phyloP scores from a whole-genome alignment of 306 rosid species.

The Begonia loranthoides region DNA sequence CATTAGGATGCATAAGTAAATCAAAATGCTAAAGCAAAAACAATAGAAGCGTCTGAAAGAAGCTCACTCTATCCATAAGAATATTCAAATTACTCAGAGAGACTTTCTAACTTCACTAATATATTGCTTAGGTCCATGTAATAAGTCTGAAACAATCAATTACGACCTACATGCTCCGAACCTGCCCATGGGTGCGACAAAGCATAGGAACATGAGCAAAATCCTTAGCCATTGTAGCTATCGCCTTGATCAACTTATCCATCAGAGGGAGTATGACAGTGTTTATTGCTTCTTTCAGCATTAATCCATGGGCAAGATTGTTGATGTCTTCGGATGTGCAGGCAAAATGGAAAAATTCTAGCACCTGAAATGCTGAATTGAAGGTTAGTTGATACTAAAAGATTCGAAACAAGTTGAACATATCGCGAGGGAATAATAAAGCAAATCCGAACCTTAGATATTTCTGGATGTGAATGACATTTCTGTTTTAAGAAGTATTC shows the following conservation, averaged over 20 bases:
- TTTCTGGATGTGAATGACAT: slow-evolving; percentile 50
- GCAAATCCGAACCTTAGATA: slow-evolving; percentile 37
- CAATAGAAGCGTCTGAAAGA: too few relatives aligned
- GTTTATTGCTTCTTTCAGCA: slow-evolving; percentile 60
- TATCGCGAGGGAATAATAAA: not conserved
- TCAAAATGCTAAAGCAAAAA: too few relatives aligned
- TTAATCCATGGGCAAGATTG: slow-evolving; percentile 81
- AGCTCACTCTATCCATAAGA: too few relatives aligned
- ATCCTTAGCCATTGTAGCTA: slow-evolving; percentile 49
- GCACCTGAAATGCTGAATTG: slow-evolving; percentile 34
- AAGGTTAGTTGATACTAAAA: not conserved
- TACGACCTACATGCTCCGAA: slow-evolving; percentile 4
- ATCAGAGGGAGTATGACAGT: slow-evolving; percentile 54
- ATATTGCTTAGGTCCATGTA: not conserved
- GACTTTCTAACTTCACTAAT: too few relatives aligned
- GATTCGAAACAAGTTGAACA: slow-evolving; percentile 5
- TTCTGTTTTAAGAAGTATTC: slow-evolving; percentile 80
- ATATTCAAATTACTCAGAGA: too few relatives aligned
- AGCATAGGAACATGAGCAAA: slow-evolving; percentile 69
- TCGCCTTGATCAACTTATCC: slow-evolving; percentile 42
- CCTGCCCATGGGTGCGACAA: slow-evolving; percentile 95
- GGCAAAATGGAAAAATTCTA: slow-evolving; percentile 82
- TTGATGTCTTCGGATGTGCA: slow-evolving; percentile 92
- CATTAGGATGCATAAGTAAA: too few relatives aligned
- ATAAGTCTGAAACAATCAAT: slow-evolving; percentile 2